A percentile compares a stretch with the other conserved stretches of the same genome.
These are phyloP conservation scores for Nitzschia putrida DNA, from an alignment of 108 stramenopile species.

Conservation along the genomic window DNA sequence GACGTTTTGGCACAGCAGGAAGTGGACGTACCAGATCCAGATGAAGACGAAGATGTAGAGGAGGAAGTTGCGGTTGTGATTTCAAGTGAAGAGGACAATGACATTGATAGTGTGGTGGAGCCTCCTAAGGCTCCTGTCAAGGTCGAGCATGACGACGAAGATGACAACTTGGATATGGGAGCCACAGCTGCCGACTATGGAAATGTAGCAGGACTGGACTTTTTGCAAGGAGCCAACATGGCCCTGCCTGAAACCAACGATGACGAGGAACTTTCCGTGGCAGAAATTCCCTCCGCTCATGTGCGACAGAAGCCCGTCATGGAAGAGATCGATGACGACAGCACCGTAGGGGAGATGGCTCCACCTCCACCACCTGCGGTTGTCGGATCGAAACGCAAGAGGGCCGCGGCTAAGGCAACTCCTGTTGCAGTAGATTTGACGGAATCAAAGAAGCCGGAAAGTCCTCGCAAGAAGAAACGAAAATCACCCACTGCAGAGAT, in stretches of 20 bases:
- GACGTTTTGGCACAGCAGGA: conserved; percentile 8
- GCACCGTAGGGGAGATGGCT: not conserved
- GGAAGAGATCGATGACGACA: not conserved
- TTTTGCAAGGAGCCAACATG: conserved; percentile 1
- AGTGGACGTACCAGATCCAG: conserved; percentile 4
- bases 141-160: not conserved
- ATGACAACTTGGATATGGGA: not conserved
- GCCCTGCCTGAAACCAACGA: not conserved
- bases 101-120: not conserved
- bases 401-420: too few species aligned
- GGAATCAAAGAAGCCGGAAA: not conserved
- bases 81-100: conserved; percentile 47
- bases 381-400: not conserved
- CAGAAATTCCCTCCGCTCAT: not conserved
- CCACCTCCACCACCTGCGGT: not conserved
- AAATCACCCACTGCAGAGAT: not conserved
- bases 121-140: not conserved
- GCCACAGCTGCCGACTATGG: conserved; percentile 20
- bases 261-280: not conserved
- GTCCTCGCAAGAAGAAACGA: too few species aligned
- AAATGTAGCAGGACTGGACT: conserved; percentile 16
- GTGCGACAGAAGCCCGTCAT: not conserved
- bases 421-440: not conserved
- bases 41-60: conserved; percentile 12
- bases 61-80: conserved; percentile 29